These are phyloP conservation scores for Colletotrichum sp. DNA, from an alignment of 2,329 filamentous ascomycete species.

Conservation along the genomic window DNA sequence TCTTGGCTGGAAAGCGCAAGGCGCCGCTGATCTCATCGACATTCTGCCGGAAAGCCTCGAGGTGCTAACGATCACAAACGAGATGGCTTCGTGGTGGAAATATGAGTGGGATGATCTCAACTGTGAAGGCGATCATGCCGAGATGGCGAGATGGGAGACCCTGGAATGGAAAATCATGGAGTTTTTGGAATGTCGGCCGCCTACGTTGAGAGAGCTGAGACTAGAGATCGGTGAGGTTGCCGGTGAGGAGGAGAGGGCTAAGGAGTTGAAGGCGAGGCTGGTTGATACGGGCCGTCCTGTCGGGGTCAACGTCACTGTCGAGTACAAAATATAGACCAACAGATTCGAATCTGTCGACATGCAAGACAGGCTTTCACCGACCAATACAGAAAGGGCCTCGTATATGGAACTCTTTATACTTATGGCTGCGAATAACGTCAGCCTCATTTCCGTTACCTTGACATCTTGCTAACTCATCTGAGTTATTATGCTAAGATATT, in stretches of 20 bases:
- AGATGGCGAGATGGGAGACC: neutral
- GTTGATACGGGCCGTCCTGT: neutral
- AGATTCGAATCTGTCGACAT: neutral
- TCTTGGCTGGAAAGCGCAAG: neutral
- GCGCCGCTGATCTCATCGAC: neutral
- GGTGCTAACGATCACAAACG: neutral
- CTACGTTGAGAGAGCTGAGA: neutral
- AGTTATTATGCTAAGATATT: too few relatives aligned
- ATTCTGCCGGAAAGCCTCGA: neutral
- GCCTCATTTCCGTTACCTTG: neutral
- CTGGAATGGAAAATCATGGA: neutral
- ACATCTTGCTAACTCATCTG: neutral
- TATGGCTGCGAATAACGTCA: too few relatives aligned
- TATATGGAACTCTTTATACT: fast-evolving
- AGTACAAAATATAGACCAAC: neutral
- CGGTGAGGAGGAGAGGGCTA: neutral
- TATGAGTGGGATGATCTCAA: neutral
- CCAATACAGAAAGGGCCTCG: fast-evolving
- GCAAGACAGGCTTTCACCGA: neutral
- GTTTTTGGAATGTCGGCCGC: neutral
- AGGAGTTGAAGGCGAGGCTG: neutral
- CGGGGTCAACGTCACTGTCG: fast-evolving
- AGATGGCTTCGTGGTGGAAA: neutral
- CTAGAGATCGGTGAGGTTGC: neutral
- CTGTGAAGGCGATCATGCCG: neutral